Conservation (phyloP, 2,329 filamentous ascomycete species). For the Pestalotiopsis sp. region DNA sequence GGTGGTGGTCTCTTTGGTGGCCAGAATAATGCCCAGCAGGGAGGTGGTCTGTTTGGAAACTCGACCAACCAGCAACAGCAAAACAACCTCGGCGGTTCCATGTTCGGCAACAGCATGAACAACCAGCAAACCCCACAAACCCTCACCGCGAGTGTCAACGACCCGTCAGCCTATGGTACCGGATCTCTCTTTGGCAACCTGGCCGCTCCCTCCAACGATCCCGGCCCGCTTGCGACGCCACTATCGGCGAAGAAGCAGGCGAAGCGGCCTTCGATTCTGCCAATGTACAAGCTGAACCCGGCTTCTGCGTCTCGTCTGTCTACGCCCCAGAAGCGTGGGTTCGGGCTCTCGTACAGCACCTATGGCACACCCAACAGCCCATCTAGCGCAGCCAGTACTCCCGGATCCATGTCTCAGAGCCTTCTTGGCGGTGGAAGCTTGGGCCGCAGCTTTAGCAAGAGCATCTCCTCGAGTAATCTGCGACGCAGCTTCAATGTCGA, state of each 20-base stretch:
- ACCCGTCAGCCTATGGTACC: conserved; percentile 87
- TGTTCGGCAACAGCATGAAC: conserved; percentile 58
- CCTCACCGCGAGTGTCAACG: conserved; percentile 77
- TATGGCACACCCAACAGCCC: conserved; percentile 80
- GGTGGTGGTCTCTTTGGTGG: conserved; percentile 56
- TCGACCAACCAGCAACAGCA: conserved; percentile 51
- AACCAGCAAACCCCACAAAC: conserved; percentile 56
- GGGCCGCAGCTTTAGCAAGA: conserved; percentile 76
- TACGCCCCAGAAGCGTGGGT: conserved; percentile 84
- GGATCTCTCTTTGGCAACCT: conserved; percentile 82
- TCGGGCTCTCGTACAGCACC: conserved; percentile 89
- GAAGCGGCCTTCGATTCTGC: conserved; percentile 77
- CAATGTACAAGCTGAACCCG: conserved; percentile 85
- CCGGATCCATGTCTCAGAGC: conserved; percentile 66
- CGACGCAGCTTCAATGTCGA: conserved; percentile 79
- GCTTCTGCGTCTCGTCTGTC: conserved; percentile 75
- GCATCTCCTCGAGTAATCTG: conserved; percentile 83
- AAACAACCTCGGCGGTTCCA: conserved; percentile 48
- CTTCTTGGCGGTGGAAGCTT: conserved; percentile 65
- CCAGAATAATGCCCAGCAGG: conserved; percentile 44
- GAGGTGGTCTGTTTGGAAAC: conserved; percentile 45
- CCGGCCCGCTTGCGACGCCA: conserved; percentile 89
- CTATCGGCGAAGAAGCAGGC: conserved; percentile 73
- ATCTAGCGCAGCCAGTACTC: conserved; percentile 68
- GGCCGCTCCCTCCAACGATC: conserved; percentile 56